Percentiles rank a stretch among this genome's conserved stretches.
These are phyloP conservation scores for Laetiporus sulphureus DNA, from an alignment of 1,284 basidiomycete genomes.

Conservation along the genomic window DNA sequence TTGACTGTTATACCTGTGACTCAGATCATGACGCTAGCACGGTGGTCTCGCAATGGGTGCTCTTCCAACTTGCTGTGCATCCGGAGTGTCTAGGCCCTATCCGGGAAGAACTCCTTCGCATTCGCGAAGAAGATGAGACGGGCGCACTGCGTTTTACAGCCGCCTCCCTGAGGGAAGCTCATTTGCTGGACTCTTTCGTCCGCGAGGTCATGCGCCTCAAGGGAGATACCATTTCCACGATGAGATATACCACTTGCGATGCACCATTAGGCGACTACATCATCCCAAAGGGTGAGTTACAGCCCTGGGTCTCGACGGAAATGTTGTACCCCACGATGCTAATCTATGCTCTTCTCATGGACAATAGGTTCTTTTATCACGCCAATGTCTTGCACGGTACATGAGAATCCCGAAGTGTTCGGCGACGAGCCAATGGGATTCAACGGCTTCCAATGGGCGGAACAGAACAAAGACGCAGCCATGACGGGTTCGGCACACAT, in stretches of 20 bases:
- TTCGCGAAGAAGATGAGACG: constrained; percentile 21
- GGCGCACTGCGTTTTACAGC: constrained; percentile 23
- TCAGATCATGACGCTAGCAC: constrained; percentile 16
- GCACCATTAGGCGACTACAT: constrained; percentile 26
- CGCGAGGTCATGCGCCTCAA: constrained; percentile 34
- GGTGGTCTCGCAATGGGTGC: constrained; percentile 31
- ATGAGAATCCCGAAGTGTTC: constrained; percentile 24
- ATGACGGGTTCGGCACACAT: constrained; percentile 27
- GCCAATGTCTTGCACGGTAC: constrained; percentile 27
- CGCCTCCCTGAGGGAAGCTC: constrained; percentile 25
- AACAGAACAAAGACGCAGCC: constrained; percentile 23
- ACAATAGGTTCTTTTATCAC: constrained; percentile 26
- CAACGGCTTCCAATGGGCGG: constrained; percentile 29
- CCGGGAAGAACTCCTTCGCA: constrained; percentile 32
- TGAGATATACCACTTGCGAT: constrained; percentile 27
- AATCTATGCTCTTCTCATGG: too few relatives aligned
- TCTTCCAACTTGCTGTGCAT: constrained; percentile 36
- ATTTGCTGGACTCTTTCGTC: constrained; percentile 30
- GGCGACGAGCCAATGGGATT: constrained; percentile 25
- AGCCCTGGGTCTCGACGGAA: background rate
- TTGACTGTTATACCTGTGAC: background rate
- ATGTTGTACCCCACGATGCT: background rate
- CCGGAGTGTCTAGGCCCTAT: constrained; percentile 35
- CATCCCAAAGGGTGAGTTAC: constrained; percentile 27
- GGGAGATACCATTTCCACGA: constrained; percentile 29